Evolutionary conservation across 2,329 filamentous ascomycete species (phyloP).

Genomic region (Domatiomyces globalis): DNA sequence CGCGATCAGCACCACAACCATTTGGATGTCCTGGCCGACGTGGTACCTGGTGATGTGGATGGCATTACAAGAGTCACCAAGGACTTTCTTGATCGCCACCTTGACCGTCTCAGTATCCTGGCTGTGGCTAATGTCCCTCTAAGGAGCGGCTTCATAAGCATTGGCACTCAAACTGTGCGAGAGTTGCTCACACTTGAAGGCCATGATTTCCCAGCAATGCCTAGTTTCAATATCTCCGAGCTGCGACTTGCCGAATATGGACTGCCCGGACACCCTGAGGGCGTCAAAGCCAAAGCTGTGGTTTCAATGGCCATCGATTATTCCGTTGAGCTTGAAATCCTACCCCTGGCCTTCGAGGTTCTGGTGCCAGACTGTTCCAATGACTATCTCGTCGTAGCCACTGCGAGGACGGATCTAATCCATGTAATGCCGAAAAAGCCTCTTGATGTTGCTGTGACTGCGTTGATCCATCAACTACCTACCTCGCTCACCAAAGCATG

Average conservation of each 20-base stretch:
- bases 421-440: constrained; percentile 53
- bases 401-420: constrained; percentile 55
- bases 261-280: constrained; percentile 40
- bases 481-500: constrained; percentile 58
- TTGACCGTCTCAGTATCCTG: constrained; percentile 55
- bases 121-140: constrained; percentile 61
- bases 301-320: constrained; percentile 61
- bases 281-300: constrained; percentile 68
- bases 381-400: constrained; percentile 61
- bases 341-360: constrained; percentile 69
- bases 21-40: constrained; percentile 64
- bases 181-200: constrained; percentile 40
- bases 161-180: constrained; percentile 63
- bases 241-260: constrained; percentile 64
- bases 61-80: constrained; percentile 68
- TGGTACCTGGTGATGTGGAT: constrained; percentile 62
- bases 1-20: constrained; percentile 62
- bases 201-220: constrained; percentile 58
- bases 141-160: constrained; percentile 62
- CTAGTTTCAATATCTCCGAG: constrained; percentile 66
- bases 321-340: constrained; percentile 61
- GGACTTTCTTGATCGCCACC: constrained; percentile 70
- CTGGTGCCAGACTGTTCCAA: constrained; percentile 67
- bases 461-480: constrained; percentile 59
- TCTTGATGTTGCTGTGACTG: constrained; percentile 55